A percentile compares a stretch with the other conserved stretches of the same genome.
Conservation (phyloP, 2,329 filamentous ascomycete species). For the Lasiodiplodia gonubiensis region DNA sequence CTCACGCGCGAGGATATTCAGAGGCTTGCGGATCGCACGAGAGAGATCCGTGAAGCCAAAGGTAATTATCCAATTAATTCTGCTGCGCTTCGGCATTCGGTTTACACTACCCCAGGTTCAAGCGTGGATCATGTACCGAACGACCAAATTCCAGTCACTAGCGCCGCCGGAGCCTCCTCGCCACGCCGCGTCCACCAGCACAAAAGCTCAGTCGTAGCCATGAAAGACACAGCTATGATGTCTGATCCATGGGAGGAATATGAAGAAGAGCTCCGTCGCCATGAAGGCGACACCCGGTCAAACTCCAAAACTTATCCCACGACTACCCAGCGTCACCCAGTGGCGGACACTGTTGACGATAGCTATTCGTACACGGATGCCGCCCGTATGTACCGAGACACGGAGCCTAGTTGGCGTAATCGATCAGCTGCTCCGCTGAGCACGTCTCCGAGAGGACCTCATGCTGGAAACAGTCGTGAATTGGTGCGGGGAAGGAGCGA, state of each 20-base stretch:
- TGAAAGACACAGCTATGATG: too few relatives aligned
- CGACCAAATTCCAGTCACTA: too few relatives aligned
- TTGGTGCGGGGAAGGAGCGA: too few relatives aligned
- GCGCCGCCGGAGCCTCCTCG: too few relatives aligned
- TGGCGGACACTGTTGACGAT: slow-evolving; percentile 46
- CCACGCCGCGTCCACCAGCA: too few relatives aligned
- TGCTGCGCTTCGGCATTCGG: slow-evolving; percentile 25
- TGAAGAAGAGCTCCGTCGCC: background rate
- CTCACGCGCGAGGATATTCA: slow-evolving; percentile 89
- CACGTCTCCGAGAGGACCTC: too few relatives aligned
- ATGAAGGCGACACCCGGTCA: background rate
- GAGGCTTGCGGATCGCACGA: slow-evolving; percentile 80
- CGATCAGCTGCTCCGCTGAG: too few relatives aligned
- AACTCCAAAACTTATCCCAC: slow-evolving; percentile 28
- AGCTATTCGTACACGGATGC: slow-evolving; percentile 58
- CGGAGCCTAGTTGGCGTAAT: slow-evolving; percentile 56
- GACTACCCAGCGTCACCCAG: slow-evolving; percentile 35
- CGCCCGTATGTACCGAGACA: slow-evolving; percentile 57
- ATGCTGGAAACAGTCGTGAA: too few relatives aligned
- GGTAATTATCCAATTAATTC: slow-evolving; percentile 49
- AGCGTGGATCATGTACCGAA: too few relatives aligned
- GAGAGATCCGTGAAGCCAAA: slow-evolving; percentile 69
- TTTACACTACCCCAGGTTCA: too few relatives aligned
- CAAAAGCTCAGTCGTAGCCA: too few relatives aligned
- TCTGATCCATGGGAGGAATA: too few relatives aligned